Percentiles rank a stretch among this genome's conserved stretches.
phyloP scores from a whole-genome alignment of 352 stramenopile species.

The Pythium plurisporium region DNA sequence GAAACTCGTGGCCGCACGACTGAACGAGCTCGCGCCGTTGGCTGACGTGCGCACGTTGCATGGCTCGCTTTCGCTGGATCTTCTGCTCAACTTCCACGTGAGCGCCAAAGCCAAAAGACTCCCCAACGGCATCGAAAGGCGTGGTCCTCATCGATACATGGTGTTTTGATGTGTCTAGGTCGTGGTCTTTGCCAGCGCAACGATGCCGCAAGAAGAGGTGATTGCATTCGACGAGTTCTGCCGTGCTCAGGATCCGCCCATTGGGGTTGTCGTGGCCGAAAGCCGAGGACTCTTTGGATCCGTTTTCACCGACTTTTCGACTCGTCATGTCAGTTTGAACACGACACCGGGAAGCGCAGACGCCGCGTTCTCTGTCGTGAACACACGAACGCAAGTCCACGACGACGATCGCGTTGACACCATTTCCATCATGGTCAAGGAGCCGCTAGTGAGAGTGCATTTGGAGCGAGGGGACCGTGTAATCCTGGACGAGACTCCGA shows the following conservation, averaged over 20 bases:
- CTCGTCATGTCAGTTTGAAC: conserved; percentile 9
- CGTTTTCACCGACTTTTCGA: conserved; percentile 36
- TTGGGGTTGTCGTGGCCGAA: conserved; percentile 36
- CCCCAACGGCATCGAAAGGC: too few species aligned
- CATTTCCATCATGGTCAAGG: conserved; percentile 13
- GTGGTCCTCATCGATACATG: too few species aligned
- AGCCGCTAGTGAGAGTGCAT: conserved; percentile 18
- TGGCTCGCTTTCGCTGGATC: conserved; percentile 29
- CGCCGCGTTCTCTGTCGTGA: conserved; percentile 19
- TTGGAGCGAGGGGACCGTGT: conserved; percentile 14
- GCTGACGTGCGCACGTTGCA: conserved; percentile 29
- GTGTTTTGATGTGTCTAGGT: too few species aligned
- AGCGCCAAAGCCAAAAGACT: too few species aligned
- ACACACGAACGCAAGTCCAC: conserved; percentile 12
- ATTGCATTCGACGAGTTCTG: conserved; percentile 52
- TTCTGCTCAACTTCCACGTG: conserved; percentile 44
- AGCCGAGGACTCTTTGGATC: conserved; percentile 32
- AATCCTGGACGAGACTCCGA: neutral
- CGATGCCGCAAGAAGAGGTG: conserved; percentile 32
- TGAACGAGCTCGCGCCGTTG: conserved; percentile 27
- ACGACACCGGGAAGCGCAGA: conserved; percentile 5
- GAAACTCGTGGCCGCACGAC: conserved; percentile 25
- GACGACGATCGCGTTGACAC: neutral
- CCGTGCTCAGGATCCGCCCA: conserved; percentile 29
- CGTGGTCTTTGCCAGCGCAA: conserved; percentile 34